These are phyloP conservation scores for Purshia tridentata DNA, from an alignment of 306 rosid genomes.

Conservation along the genomic window DNA sequence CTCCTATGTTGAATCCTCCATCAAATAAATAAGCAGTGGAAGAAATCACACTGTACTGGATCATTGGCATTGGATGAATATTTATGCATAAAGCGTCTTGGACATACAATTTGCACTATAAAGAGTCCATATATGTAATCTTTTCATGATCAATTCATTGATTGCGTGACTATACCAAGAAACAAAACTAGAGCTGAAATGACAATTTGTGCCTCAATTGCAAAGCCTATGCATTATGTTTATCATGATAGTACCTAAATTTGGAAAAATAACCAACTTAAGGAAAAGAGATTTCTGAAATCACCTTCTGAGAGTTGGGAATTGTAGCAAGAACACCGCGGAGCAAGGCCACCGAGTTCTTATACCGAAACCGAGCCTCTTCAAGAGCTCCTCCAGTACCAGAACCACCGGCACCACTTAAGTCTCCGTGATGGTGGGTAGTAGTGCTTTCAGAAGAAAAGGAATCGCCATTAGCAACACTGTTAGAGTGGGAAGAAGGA, in stretches of 20 bases:
- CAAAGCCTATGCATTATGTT: neutral
- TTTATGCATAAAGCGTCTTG: no score
- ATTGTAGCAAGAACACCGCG: conserved; percentile 66
- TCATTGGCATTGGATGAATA: no score
- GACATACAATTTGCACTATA: no score
- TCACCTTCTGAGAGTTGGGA: conserved; percentile 74
- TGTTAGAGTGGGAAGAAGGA: conserved; percentile 44
- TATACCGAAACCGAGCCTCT: conserved; percentile 77
- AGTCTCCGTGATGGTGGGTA: conserved; percentile 44
- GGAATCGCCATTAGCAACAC: conserved; percentile 48
- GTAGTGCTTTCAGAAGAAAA: conserved; percentile 53
- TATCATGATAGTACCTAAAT: neutral
- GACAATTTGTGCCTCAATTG: neutral
- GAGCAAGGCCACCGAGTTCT: conserved; percentile 68
- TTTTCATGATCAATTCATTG: neutral
- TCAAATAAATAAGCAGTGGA: neutral
- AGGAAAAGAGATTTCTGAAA: conserved; percentile 7
- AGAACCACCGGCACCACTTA: conserved; percentile 34
- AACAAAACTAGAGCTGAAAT: neutral
- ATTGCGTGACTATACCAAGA: neutral
- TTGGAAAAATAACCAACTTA: conserved; percentile 10
- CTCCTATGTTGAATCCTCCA: neutral
- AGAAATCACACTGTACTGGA: neutral
- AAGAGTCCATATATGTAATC: neutral
- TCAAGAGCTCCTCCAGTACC: conserved; percentile 74